A percentile compares a stretch with the other conserved stretches of the same genome.
Evolutionary conservation across 495 filamentous ascomycete species (phyloP).

Genomic region (Aspergillus nidulans): DNA sequence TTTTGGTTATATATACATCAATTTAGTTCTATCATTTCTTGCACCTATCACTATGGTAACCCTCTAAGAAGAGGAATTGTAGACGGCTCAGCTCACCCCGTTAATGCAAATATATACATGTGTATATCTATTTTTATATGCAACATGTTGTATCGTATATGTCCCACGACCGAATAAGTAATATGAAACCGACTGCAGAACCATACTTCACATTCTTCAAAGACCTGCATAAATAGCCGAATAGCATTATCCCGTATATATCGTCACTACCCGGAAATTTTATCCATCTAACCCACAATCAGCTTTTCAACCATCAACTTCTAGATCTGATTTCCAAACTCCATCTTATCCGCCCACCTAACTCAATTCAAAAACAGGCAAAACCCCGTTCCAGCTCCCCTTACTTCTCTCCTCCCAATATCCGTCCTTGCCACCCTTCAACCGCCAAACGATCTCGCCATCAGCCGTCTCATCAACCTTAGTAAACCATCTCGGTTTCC

Average conservation of each 20-base stretch:
- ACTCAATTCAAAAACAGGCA: conserved; percentile 60
- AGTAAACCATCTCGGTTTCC: conserved; percentile 80
- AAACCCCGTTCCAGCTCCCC: conserved; percentile 66
- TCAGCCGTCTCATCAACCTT: conserved; percentile 50
- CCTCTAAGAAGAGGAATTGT: too few relatives aligned
- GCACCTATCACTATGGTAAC: too few relatives aligned
- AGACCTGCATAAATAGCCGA: not conserved
- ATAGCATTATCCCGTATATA: not conserved
- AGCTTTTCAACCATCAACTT: not conserved
- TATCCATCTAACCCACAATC: not conserved
- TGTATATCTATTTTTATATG: too few relatives aligned
- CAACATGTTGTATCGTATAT: too few relatives aligned
- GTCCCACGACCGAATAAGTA: too few relatives aligned
- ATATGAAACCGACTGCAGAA: too few relatives aligned
- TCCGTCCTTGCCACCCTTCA: conserved; percentile 74
- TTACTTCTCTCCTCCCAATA: conserved; percentile 85
- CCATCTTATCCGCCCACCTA: conserved; percentile 9
- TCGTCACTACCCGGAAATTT: not conserved
- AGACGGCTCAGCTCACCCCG: too few relatives aligned
- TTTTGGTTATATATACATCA: too few relatives aligned
- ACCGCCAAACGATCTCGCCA: conserved; percentile 73
- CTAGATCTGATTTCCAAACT: not conserved
- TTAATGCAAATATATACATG: too few relatives aligned
- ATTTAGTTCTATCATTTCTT: too few relatives aligned
- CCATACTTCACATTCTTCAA: too few relatives aligned